Evolutionary conservation across 345 rosid genomes (phyloP).

Genomic region (Gossypium thurberi): DNA sequence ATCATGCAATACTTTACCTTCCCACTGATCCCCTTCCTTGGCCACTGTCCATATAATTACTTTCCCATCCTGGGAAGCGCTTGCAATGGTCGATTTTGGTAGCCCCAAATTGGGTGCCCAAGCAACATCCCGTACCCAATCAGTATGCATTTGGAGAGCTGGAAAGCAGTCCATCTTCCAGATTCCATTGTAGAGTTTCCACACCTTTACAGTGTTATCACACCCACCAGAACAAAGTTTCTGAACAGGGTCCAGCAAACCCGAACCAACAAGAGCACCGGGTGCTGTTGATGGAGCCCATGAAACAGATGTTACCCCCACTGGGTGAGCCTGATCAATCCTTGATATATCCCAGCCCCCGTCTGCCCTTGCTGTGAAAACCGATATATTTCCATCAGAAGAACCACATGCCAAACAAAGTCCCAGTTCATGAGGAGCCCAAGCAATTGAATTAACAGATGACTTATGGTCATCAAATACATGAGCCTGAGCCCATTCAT

Average conservation of each 20-base stretch:
- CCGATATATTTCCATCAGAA: slow-evolving; percentile 6
- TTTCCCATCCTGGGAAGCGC: not conserved
- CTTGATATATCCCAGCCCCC: slow-evolving; percentile 1
- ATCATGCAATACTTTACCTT: slow-evolving; percentile 8
- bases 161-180: slow-evolving; percentile 12
- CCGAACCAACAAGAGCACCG: not conserved
- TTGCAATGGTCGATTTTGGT: slow-evolving; percentile 2
- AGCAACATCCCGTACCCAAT: slow-evolving; percentile 9
- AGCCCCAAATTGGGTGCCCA: slow-evolving; percentile 14
- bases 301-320: slow-evolving; percentile 4
- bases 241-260: slow-evolving; percentile 9
- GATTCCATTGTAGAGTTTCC: slow-evolving; percentile 7
- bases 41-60: slow-evolving; percentile 4
- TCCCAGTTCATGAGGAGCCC: slow-evolving; percentile 9
- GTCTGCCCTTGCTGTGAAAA: slow-evolving; percentile 1
- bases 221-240: slow-evolving; percentile 8
- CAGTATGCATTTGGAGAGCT: slow-evolving; percentile 8
- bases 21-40: slow-evolving; percentile 11
- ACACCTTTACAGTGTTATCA: slow-evolving; percentile 7
- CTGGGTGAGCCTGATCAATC: slow-evolving; percentile 8
- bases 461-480: slow-evolving; percentile 9
- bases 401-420: slow-evolving; percentile 11
- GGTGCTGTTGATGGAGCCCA: slow-evolving; percentile 9
- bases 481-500: slow-evolving; percentile 9
- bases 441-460: slow-evolving; percentile 8